phyloP scores from a whole-genome alignment of 495 filamentous ascomycete genomes.

The Annulohypoxylon moriforme region DNA sequence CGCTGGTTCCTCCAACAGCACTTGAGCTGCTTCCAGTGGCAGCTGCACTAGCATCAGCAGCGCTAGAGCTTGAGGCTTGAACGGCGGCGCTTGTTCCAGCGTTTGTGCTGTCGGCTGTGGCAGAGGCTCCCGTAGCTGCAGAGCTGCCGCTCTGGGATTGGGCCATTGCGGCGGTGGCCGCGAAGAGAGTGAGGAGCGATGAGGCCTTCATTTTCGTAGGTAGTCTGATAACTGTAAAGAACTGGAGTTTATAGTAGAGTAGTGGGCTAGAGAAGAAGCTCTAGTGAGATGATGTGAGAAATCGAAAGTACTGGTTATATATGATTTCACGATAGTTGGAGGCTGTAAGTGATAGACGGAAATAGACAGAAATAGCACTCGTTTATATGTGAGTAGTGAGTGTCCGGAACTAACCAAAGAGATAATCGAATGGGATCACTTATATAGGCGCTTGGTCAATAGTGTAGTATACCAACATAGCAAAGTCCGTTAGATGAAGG shows the following conservation, averaged over 20 bases:
- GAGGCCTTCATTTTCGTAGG: slow-evolving; percentile 32
- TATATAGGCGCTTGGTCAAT: slow-evolving; percentile 24
- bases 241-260: not conserved
- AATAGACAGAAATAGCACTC: slow-evolving; percentile 8
- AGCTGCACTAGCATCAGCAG: not conserved
- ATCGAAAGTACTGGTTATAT: not conserved
- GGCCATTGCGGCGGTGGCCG: slow-evolving; percentile 41
- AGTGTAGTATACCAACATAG: slow-evolving; percentile 2
- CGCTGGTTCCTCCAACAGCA: not conserved
- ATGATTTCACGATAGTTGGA: not conserved
- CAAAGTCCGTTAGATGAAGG: not conserved
- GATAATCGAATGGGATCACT: slow-evolving; percentile 23
- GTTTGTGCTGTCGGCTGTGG: slow-evolving; percentile 1
- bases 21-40: not conserved
- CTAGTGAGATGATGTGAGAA: not conserved
- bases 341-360: slow-evolving; percentile 1
- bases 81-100: slow-evolving; percentile 3
- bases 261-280: not conserved
- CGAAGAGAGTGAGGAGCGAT: slow-evolving; percentile 25
- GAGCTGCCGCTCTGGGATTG: slow-evolving; percentile 15
- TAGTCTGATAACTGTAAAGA: slow-evolving; percentile 1
- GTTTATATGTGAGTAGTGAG: slow-evolving; percentile 17
- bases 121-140: not conserved
- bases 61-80: not conserved
- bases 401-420: not conserved